Percentiles rank a stretch among this genome's conserved stretches.
Evolutionary conservation across 306 rosid species (phyloP).

Genomic region (Inga laurina): DNA sequence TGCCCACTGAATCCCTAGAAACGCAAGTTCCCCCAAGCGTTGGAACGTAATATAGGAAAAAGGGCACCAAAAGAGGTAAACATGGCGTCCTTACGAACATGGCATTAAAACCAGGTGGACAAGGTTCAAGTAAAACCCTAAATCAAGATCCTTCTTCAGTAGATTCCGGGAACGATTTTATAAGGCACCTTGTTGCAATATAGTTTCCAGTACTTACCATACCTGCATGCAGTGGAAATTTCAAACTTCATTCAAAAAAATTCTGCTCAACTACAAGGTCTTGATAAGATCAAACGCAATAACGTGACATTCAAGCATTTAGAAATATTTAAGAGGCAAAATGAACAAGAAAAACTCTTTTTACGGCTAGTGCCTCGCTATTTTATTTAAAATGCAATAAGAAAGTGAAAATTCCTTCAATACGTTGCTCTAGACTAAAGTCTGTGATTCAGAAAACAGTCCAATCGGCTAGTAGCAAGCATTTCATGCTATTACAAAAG

Average conservation of each 20-base stretch:
- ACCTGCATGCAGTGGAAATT: conserved; percentile 56
- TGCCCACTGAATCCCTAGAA: neutral
- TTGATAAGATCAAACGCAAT: neutral
- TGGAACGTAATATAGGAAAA: neutral
- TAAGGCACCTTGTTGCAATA: conserved; percentile 81
- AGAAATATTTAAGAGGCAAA: neutral
- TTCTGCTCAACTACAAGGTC: neutral
- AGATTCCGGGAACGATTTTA: conserved; percentile 86
- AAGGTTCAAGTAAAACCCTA: conserved; percentile 8
- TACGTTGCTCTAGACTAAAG: neutral
- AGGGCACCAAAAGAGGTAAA: conserved; percentile 23
- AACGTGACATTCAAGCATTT: neutral
- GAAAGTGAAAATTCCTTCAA: neutral
- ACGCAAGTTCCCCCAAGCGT: neutral
- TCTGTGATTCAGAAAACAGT: conserved; percentile 3
- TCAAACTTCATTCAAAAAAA: conserved; percentile 24
- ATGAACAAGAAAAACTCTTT: neutral
- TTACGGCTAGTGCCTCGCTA: neutral
- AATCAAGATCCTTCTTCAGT: conserved; percentile 41
- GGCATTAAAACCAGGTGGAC: conserved; percentile 16
- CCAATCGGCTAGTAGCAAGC: neutral
- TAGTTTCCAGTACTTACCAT: conserved; percentile 86
- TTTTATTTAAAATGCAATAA: neutral
- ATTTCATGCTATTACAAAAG: too few relatives aligned
- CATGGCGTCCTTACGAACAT: conserved; percentile 11